Percentiles rank a stretch among this genome's conserved stretches.
These are phyloP conservation scores for Cercis canadensis DNA, from an alignment of 306 rosid genomes.

Conservation along the genomic window DNA sequence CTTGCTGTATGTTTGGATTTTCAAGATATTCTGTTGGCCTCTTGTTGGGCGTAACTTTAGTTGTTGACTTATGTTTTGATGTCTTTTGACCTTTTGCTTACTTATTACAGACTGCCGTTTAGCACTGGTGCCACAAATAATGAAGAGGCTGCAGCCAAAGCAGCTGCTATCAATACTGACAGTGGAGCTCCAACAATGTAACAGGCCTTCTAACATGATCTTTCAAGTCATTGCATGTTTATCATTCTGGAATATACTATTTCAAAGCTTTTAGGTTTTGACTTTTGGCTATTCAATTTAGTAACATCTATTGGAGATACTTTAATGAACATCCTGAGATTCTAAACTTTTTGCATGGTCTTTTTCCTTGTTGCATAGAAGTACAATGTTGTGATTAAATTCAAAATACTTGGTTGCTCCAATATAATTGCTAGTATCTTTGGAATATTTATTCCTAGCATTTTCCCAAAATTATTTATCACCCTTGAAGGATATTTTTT, in stretches of 20 bases:
- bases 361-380: slow-evolving; percentile 11
- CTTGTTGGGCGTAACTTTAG: slow-evolving; percentile 4
- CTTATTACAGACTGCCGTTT: slow-evolving; percentile 53
- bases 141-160: slow-evolving; percentile 79
- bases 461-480: slow-evolving; percentile 4
- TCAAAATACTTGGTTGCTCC: not conserved
- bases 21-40: slow-evolving; percentile 3
- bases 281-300: not conserved
- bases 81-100: slow-evolving; percentile 10
- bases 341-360: not conserved
- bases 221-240: slow-evolving; percentile 34
- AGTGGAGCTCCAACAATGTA: slow-evolving; percentile 88
- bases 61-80: not conserved
- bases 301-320: slow-evolving; percentile 1
- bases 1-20: slow-evolving; percentile 7
- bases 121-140: slow-evolving; percentile 55
- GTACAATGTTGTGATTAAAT: slow-evolving; percentile 9
- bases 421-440: not conserved
- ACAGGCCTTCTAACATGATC: slow-evolving; percentile 31
- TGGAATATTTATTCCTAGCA: not conserved
- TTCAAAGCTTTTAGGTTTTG: not conserved
- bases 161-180: slow-evolving; percentile 69
- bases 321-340: not conserved
- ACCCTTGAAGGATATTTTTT: too few relatives aligned
- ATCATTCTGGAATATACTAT: slow-evolving; percentile 26